Evolutionary conservation across 2,329 filamentous ascomycete genomes (phyloP).

Genomic region (Furcasterigmium furcatum): DNA sequence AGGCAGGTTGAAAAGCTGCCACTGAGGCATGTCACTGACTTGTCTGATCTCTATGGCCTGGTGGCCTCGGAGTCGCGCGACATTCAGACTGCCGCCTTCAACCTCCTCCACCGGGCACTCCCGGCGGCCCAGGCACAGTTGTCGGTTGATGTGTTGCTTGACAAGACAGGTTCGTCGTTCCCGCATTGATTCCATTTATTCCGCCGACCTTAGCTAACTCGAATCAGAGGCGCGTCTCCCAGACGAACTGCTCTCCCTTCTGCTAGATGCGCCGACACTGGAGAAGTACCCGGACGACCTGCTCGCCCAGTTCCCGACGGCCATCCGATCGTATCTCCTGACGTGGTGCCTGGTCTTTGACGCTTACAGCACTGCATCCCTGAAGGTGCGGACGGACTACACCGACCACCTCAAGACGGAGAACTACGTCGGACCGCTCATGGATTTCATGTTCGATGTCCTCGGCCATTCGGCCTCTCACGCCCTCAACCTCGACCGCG

Average conservation of each 20-base stretch:
- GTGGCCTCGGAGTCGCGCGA: conserved; percentile 71
- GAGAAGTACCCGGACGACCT: conserved; percentile 63
- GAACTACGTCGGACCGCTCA: conserved; percentile 62
- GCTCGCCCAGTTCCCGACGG: conserved; percentile 65
- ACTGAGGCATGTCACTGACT: conserved; percentile 56
- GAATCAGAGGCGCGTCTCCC: conserved; percentile 64
- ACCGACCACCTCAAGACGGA: conserved; percentile 73
- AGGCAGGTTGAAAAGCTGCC: conserved; percentile 66
- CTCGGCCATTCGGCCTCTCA: conserved; percentile 74
- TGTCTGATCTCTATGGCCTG: conserved; percentile 69
- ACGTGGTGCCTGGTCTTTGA: conserved; percentile 91
- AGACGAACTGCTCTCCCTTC: conserved; percentile 78
- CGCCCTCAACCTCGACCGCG: conserved; percentile 70
- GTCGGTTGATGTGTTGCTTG: conserved; percentile 72
- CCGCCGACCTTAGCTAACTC: background rate
- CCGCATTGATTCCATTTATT: accelerated
- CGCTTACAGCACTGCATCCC: conserved; percentile 73
- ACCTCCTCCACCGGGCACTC: conserved; percentile 75
- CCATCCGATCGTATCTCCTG: conserved; percentile 76
- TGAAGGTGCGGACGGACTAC: conserved; percentile 81
- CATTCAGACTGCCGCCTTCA: conserved; percentile 78
- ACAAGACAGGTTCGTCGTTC: conserved; percentile 52
- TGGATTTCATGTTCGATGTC: conserved; percentile 81
- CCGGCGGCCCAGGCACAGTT: conserved; percentile 76
- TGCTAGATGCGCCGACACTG: conserved; percentile 73